Conservation (phyloP, 805 yeast species). For the Metschnikowia cubensis region DNA sequence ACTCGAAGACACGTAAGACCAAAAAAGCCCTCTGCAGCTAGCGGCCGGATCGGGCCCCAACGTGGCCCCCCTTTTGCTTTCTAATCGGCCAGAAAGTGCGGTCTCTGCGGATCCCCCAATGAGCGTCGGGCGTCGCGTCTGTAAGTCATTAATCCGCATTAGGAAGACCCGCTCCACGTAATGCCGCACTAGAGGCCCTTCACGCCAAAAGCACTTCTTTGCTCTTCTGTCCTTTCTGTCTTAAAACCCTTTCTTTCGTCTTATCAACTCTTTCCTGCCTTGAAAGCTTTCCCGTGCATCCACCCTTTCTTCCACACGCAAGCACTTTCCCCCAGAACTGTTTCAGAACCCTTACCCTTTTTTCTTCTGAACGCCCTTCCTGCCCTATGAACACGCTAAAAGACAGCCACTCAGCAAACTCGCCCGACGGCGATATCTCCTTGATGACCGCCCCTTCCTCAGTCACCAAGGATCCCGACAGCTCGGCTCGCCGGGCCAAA, state of each 20-base stretch:
- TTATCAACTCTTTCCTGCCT: background rate
- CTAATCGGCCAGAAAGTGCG: background rate
- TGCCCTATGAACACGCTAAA: constrained; percentile 22
- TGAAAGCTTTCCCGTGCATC: background rate
- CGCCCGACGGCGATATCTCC: constrained; percentile 16
- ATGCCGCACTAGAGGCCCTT: constrained; percentile 1
- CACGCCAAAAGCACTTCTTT: constrained; percentile 3
- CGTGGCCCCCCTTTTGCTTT: background rate
- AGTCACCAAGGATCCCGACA: constrained; percentile 10
- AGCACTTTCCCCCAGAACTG: background rate
- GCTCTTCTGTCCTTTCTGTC: constrained; percentile 6
- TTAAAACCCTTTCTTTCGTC: background rate
- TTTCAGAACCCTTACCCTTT: background rate
- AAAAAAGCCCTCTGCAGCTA: too few relatives aligned
- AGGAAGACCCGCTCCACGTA: constrained; percentile 7
- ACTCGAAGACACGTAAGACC: too few relatives aligned
- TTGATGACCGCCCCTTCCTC: constrained; percentile 9
- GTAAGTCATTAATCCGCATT: constrained; percentile 14
- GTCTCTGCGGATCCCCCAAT: constrained; percentile 1
- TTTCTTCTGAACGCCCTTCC: background rate
- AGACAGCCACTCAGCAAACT: constrained; percentile 21
- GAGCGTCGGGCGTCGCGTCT: constrained; percentile 12
- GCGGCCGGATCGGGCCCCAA: background rate
- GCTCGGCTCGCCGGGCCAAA: constrained; percentile 20
- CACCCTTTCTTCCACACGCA: background rate